A percentile compares a stretch with the other conserved stretches of the same genome.
Conservation (phyloP, 2,329 filamentous ascomycete genomes). For the Colletotrichum godetiae region DNA sequence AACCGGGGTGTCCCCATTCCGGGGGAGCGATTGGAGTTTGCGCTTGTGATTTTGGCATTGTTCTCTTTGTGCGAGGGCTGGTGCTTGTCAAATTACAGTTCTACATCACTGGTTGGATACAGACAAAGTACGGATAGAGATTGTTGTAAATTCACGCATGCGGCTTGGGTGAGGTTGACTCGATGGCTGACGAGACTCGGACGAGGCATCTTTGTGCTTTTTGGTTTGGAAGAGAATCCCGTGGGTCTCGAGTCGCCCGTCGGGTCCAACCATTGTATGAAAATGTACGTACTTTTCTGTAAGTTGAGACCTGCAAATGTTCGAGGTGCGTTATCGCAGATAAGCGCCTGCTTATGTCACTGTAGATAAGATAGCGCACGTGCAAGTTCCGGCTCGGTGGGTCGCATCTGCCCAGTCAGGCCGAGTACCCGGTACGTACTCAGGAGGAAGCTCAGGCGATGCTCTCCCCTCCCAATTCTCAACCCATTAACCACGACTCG, state of each 20-base stretch:
- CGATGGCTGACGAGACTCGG: not conserved
- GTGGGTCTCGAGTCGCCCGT: not conserved
- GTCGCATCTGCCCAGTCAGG: not conserved
- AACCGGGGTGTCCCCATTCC: constrained; percentile 17
- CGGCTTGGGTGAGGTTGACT: not conserved
- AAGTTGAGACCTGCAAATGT: not conserved
- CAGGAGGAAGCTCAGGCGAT: not conserved
- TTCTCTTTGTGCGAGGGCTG: not conserved
- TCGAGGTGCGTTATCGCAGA: not conserved
- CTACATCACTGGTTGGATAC: not conserved
- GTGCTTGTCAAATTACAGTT: constrained; percentile 3
- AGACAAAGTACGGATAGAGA: not conserved
- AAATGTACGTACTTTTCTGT: no score
- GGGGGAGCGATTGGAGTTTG: not conserved
- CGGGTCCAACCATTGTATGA: not conserved
- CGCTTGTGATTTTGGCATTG: constrained; percentile 13
- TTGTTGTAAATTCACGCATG: not conserved
- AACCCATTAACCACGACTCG: not conserved
- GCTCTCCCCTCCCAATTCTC: not conserved
- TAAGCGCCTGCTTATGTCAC: not conserved
- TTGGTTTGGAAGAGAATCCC: not conserved
- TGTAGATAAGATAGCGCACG: not conserved
- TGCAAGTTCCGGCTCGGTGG: not conserved
- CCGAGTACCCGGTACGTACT: not conserved
- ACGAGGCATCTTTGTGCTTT: not conserved